A percentile compares a stretch with the other conserved stretches of the same genome.
These are phyloP conservation scores for Pyrenophora teres DNA, from an alignment of 2,329 filamentous ascomycete genomes.

Conservation along the genomic window DNA sequence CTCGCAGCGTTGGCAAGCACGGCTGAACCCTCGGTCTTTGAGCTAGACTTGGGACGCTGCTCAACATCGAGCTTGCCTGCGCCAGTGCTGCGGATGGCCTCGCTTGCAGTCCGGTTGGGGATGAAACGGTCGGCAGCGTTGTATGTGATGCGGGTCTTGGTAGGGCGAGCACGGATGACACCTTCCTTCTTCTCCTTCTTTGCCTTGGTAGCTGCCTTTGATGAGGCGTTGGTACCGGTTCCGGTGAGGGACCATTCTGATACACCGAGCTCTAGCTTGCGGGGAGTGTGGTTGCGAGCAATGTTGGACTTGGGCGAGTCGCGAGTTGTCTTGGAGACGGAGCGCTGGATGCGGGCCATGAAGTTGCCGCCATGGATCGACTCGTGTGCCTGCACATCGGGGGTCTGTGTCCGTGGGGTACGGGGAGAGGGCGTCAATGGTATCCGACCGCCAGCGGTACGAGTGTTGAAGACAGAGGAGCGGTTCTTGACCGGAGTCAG, in stretches of 20 bases:
- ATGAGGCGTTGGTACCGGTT: constrained; percentile 62
- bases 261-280: constrained; percentile 85
- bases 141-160: constrained; percentile 51
- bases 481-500: constrained; percentile 96
- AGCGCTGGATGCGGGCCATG: constrained; percentile 76
- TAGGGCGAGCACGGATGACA: constrained; percentile 37
- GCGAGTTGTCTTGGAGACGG: constrained; percentile 66
- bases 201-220: constrained; percentile 53
- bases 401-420: constrained; percentile 56
- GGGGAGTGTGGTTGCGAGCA: constrained; percentile 72
- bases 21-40: constrained; percentile 70
- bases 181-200: constrained; percentile 44
- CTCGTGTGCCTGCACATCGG: constrained; percentile 61
- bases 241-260: constrained; percentile 92
- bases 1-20: constrained; percentile 76
- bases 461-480: constrained; percentile 86
- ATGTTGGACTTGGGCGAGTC: constrained; percentile 98
- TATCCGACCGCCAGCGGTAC: constrained; percentile 92
- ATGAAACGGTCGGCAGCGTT: constrained; percentile 93
- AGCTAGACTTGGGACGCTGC: constrained; percentile 69
- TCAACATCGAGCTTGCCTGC: constrained; percentile 76
- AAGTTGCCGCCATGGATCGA: constrained; percentile 76
- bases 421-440: constrained; percentile 91
- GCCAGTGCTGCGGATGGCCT: constrained; percentile 79
- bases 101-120: constrained; percentile 88